Conservation (phyloP, 768 basidiomycete genomes). For the Crepidotus variabilis region DNA sequence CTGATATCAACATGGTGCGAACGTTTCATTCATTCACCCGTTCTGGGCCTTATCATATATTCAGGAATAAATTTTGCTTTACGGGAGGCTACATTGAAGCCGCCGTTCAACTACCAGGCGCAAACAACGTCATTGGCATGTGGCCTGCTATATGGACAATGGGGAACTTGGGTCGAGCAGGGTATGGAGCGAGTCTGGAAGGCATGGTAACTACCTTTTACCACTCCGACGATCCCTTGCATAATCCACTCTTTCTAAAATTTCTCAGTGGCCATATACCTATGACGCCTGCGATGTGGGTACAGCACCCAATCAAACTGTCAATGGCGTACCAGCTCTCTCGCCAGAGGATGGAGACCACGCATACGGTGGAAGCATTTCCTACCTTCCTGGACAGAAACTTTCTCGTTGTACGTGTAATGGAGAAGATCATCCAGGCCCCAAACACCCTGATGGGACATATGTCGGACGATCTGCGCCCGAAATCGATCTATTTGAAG, state of each 20-base stretch:
- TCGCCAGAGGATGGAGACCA: slow-evolving; percentile 63
- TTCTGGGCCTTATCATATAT: slow-evolving; percentile 32
- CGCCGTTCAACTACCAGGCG: slow-evolving; percentile 64
- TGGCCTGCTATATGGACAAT: slow-evolving; percentile 85
- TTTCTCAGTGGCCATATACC: slow-evolving; percentile 74
- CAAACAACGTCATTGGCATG: slow-evolving; percentile 57
- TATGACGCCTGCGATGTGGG: slow-evolving; percentile 90
- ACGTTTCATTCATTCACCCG: slow-evolving; percentile 33
- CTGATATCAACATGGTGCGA: slow-evolving; percentile 39
- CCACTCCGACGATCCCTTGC: neutral
- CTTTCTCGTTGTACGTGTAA: slow-evolving; percentile 87
- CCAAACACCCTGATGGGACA: slow-evolving; percentile 69
- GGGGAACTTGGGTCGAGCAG: slow-evolving; percentile 81
- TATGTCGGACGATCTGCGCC: slow-evolving; percentile 82
- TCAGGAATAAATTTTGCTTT: slow-evolving; percentile 93
- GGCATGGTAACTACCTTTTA: slow-evolving; percentile 49
- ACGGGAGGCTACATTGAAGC: slow-evolving; percentile 79
- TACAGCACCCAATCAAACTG: slow-evolving; percentile 81
- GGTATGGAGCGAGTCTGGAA: slow-evolving; percentile 83
- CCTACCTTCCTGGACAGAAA: slow-evolving; percentile 85
- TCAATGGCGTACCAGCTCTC: slow-evolving; percentile 58
- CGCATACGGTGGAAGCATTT: slow-evolving; percentile 49
- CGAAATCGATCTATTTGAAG: slow-evolving; percentile 90
- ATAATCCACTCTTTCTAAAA: slow-evolving; percentile 4
- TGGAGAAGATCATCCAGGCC: slow-evolving; percentile 86